Evolutionary conservation across 176 grass and related monocot genomes (phyloP).

Genomic region (Eleusine indica): DNA sequence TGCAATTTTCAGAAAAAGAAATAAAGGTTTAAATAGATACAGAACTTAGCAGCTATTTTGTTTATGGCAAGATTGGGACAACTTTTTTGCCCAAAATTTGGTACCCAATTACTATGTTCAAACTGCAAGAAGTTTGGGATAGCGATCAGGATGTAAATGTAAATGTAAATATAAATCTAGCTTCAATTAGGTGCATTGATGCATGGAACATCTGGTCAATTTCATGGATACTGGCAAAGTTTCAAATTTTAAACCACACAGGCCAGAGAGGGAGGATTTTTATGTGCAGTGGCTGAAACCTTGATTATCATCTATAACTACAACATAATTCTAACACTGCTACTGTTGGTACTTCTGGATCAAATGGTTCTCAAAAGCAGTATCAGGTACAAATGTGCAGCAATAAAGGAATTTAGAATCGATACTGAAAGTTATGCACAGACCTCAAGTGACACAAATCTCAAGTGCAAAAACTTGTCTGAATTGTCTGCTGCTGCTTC

Average conservation of each 20-base stretch:
- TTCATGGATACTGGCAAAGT: background rate
- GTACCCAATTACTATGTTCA: background rate
- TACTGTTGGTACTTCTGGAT: conserved; percentile 17
- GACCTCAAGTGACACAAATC: conserved; percentile 97
- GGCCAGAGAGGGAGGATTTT: conserved; percentile 10
- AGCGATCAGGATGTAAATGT: too few relatives aligned
- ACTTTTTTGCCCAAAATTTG: conserved; percentile 5
- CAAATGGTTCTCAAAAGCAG: conserved; percentile 23
- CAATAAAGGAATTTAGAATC: background rate
- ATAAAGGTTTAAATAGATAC: background rate
- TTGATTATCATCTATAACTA: background rate
- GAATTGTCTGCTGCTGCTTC: conserved; percentile 64
- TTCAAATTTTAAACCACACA: conserved; percentile 10
- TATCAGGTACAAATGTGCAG: conserved; percentile 16
- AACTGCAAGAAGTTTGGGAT: too few relatives aligned
- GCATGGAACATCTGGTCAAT: conserved; percentile 8
- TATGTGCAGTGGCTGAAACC: background rate
- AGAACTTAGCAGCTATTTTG: background rate
- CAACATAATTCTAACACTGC: conserved; percentile 13
- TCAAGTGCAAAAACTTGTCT: conserved; percentile 77
- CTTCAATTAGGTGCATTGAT: background rate
- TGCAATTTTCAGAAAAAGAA: conserved; percentile 16
- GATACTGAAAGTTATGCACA: conserved; percentile 25
- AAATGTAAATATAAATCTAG: background rate
- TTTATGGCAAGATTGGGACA: background rate